Evolutionary conservation across 225 moss, liverwort and hornwort genomes (phyloP).

Genomic region (Straminergon stramineum): DNA sequence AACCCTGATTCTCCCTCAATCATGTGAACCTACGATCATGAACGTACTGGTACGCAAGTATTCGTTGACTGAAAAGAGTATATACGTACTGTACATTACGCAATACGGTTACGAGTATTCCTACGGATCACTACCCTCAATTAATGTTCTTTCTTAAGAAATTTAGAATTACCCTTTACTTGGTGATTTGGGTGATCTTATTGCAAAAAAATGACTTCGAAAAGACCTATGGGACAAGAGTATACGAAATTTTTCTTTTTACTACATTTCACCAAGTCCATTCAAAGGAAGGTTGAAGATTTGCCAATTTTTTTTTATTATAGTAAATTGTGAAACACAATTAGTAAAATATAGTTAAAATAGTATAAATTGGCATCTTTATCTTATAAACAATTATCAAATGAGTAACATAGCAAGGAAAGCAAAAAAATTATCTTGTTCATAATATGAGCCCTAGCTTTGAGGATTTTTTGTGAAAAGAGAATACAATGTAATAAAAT

Average conservation of each 20-base stretch:
- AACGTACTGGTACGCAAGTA: neutral
- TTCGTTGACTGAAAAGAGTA: neutral
- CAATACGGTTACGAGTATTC: neutral
- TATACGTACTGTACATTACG: no score
- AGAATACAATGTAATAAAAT: neutral
- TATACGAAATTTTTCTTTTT: neutral
- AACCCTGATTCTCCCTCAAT: neutral
- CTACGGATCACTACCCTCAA: neutral
- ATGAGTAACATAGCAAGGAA: accelerated
- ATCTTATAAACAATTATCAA: accelerated
- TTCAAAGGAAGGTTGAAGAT: accelerated
- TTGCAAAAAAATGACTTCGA: accelerated
- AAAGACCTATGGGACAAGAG: accelerated
- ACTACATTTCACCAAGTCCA: neutral
- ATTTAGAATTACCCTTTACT: no score
- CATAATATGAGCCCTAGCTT: neutral
- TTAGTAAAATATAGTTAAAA: neutral
- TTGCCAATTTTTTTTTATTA: neutral
- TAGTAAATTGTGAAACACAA: accelerated
- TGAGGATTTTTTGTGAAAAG: neutral
- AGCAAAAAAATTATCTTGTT: neutral
- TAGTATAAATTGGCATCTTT: neutral
- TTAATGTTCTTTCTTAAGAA: neutral
- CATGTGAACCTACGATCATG: neutral
- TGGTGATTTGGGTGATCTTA: neutral